Conservation (phyloP, 768 basidiomycete genomes). For the Peribolospora baueri region DNA sequence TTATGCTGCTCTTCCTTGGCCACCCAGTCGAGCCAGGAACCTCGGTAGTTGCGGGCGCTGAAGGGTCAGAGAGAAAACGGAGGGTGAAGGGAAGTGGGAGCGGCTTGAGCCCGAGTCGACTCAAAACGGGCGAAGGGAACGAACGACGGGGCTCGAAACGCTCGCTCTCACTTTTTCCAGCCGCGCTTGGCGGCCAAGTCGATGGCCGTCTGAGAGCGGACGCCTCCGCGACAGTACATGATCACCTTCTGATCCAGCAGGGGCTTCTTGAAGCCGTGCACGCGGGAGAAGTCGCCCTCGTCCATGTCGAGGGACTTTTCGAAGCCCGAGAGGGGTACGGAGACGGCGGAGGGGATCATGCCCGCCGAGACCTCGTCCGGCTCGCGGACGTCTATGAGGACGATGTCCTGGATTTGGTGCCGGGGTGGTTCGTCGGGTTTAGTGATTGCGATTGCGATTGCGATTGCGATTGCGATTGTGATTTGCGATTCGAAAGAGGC, state of each 20-base stretch:
- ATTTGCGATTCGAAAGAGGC: not conserved
- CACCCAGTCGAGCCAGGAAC: constrained; percentile 74
- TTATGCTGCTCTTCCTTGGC: constrained; percentile 21
- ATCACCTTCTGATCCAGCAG: constrained; percentile 44
- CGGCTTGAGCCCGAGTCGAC: not conserved
- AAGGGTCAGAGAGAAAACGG: not conserved
- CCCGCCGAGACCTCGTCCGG: constrained; percentile 75
- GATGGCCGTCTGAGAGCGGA: constrained; percentile 52
- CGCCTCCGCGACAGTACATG: constrained; percentile 82
- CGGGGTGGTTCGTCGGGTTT: not conserved
- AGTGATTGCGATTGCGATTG: not conserved
- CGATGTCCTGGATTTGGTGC: constrained; percentile 29
- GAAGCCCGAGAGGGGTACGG: constrained; percentile 61
- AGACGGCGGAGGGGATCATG: constrained; percentile 75
- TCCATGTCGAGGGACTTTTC: constrained; percentile 37
- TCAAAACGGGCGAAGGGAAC: not conserved
- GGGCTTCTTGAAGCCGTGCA: constrained; percentile 54
- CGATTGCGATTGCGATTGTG: not conserved
- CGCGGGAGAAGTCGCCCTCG: constrained; percentile 31
- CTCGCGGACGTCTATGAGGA: constrained; percentile 76
- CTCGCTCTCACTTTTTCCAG: constrained; percentile 39
- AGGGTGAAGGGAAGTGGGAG: not conserved
- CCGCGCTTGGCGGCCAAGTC: constrained; percentile 63
- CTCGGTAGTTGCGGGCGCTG: constrained; percentile 45
- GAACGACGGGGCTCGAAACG: not conserved